Base-by-base conservation (phyloP, 139 green algal genomes). In the Tetratostichococcus sp. region DNA sequence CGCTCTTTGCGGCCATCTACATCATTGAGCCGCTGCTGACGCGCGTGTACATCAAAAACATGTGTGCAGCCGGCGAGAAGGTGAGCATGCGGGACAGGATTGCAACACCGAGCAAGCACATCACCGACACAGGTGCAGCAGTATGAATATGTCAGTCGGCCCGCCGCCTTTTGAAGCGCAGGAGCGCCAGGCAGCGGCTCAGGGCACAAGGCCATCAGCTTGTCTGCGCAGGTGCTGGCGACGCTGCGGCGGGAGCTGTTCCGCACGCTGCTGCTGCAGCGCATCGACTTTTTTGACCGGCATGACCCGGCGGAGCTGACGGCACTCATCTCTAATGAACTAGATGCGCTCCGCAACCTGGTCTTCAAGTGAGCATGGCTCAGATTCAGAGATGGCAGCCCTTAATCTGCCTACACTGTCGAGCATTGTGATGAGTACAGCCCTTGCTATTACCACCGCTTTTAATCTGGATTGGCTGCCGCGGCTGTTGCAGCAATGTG, bases 1-100 rank as follows among this genome's bases (percentile, higher is more conserved):
- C 67, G 1, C 32, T 88, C 0, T 75, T 97, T 59, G 79, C 82
- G 4, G 34, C 79, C 0, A 81, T 91, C 70, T 97, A 97, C 83
- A 80, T 90, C 33, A 35, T 92, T 21, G 93, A 97, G 85, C 93
- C 93, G 22, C 74, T 96, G 67, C 75, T 96, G 34, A 91, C 86
- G 17, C 85, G 83, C 33, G 79, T 97, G 2, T 97, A 97, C 83
- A 94, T 97, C 86, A 71, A 76, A 14, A 92, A 89, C 67, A 67
- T 89, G 4, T 88, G 92, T 30, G 70, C 72, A 8, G 85, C 83
- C 8, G 92, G 86, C 4, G 92, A 97, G 83, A 93, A 89, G 79
- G 71, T 86, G 50, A 62, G 19, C 17, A 62, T 26, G 50, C 39
- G n/a, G n/a, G n/a, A n/a, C n/a, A n/a, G n/a, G n/a, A n/a, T n/a